Base-by-base conservation (phyloP, 345 rosid genomes). In the Eucalyptus regnans region DNA sequence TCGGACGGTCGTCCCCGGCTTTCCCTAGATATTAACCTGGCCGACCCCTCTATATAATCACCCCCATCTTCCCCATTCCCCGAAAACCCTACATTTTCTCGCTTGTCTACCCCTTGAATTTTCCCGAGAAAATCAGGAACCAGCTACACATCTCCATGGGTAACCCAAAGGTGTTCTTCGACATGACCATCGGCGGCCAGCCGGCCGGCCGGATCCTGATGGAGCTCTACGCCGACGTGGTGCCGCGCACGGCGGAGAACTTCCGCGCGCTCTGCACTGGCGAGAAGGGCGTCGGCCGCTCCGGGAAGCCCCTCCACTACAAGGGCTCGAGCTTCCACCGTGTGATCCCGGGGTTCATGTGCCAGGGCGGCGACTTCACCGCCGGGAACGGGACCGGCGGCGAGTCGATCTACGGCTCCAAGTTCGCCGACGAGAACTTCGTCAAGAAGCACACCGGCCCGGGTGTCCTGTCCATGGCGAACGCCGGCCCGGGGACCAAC, bases 291-390 rank as follows among this genome's bases (percentile, higher is more conserved):
- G 37, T 6, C 50, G 93, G 94, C 3, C 86, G 87, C 22, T 87
- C 91, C 88, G 90, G 95, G 33, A 92, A 92, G 93, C 94, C 95
- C 3, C 89, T 93, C 50, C 95, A 93, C 90, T 93, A 88, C 92
- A 93, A 91, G 88, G 94, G 95, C 22, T 93, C 95, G 27, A 3
- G 64, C 41, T 93, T 93, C 90, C 95, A 92, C 89, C 89, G 94
- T 5, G 92, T 93, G 88, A 93, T 93, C 90, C 95, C 93, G 3
- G 89, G 91, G 43, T 93, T 93, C 92, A 93, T 93, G 94, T 92
- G 95, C 92, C 94, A 92, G 86, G 95, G 95, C 7, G 95, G 95
- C 2, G 95, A 93, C 88, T 93, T 93, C 91, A 93, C 95, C 4
- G 92, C 91, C 50, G 93, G 94, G 31, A 93, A 93, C 87, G 95